Conservation (phyloP, 148 eudicot species). For the Pharnaceum exiguum region DNA sequence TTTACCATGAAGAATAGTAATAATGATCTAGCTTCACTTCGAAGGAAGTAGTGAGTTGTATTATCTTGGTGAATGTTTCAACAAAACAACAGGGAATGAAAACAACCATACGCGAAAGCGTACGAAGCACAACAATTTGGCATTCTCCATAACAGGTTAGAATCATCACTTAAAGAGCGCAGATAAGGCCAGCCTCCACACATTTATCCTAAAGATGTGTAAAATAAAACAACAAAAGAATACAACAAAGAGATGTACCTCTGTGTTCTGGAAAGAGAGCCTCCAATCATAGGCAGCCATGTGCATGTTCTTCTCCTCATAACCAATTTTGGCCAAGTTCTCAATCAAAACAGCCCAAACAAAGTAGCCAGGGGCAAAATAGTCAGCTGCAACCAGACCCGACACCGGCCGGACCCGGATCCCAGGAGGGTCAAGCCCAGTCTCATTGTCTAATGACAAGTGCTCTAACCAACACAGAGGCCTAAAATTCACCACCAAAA, state of each 20-base stretch:
- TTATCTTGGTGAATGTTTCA: too few relatives aligned
- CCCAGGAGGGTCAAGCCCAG: constrained; percentile 70
- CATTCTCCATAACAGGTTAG: too few relatives aligned
- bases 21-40: too few relatives aligned
- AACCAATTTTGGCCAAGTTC: constrained; percentile 55
- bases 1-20: too few relatives aligned
- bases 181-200: too few relatives aligned
- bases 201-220: too few relatives aligned
- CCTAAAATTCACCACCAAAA: constrained; percentile 24
- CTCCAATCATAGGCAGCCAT: constrained; percentile 81
- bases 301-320: constrained; percentile 58
- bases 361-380: constrained; percentile 68
- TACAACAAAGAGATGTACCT: constrained; percentile 28
- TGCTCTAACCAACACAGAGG: constrained; percentile 79
- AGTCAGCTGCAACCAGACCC: constrained; percentile 67
- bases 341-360: constrained; percentile 65
- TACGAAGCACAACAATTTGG: too few relatives aligned
- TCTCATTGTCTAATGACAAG: constrained; percentile 56
- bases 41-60: too few relatives aligned
- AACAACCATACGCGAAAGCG: too few relatives aligned
- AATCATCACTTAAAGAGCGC: too few relatives aligned
- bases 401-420: constrained; percentile 60
- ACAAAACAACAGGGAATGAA: too few relatives aligned
- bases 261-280: constrained; percentile 65
- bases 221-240: not conserved